Evolutionary conservation across 2,329 filamentous ascomycete genomes (phyloP), one percentile per base, ranked within the genome.

Genomic region (Sphaerostilbella broomeana): DNA sequence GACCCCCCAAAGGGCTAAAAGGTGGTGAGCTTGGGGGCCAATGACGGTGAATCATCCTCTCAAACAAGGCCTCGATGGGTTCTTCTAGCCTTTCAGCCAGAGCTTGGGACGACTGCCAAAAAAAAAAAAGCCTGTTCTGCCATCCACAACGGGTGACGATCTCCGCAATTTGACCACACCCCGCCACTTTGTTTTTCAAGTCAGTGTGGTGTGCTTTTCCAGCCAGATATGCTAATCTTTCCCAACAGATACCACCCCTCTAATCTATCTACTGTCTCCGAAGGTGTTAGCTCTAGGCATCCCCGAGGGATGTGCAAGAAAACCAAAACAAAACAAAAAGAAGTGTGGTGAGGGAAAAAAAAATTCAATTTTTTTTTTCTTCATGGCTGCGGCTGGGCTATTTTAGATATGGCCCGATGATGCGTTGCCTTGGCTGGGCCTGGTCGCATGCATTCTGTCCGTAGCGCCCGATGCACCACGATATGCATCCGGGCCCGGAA

Each of bases 401-500:
- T 38, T 21, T 17, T 28, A 15, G 32, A 16, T 19, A 18, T 26
- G 18, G 18, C 21, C 19, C 24, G 25, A 26, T 30, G 36, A 31
- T 31, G 13, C 28, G 28, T 27, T 27, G 29, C 29, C 17, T 17
- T 26, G 21, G 32, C 16, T 35, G 8, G 16, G 12, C 27, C 13
- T 11, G 13, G 21, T 22, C 17, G 24, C 20, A 17, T 20, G 15
- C 30, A 4, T n/a, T 25, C 21, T 24, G 24, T 24, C 18, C 21
- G 18, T 20, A 22, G 32, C 26, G 21, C 32, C 21, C 22, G 16
- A 30, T 35, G 30, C 32, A 34, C 26, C 26, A 17, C 32, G 22
- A 32, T 37, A 42, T 42, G 40, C 40, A 42, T 42, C 40, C n/a
- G 40, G 34, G 40, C 40, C 40, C 40, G 33, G 40, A 42, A 27